Base-by-base conservation (phyloP, 768 basidiomycete species). In the Tylopilus vinaceipallidus region DNA sequence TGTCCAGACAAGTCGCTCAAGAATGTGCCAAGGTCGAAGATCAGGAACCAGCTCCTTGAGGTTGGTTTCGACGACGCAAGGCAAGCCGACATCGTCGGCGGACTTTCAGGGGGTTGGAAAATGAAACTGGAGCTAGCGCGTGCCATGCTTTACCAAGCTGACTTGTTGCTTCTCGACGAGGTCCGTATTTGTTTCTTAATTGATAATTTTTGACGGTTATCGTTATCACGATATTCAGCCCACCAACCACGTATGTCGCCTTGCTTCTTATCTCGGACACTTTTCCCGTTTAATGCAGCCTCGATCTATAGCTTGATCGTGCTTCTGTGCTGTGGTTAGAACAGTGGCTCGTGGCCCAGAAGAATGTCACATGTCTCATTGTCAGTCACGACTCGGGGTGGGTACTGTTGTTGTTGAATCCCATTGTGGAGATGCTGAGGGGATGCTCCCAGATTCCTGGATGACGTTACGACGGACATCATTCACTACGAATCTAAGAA, bases 401-500 rank as follows among this genome's bases (percentile, higher is more conserved):
- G 54, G 84, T 71, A n/a, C n/a, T 26, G 36, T 32, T 52, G 27
- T 43, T 42, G 32, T 36, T 52, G 23, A 29, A 6, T 40, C 40
- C 39, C 39, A 30, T 8, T 53, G 41, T 50, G 52, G 42, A 54
- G 42, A 40, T 12, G 32, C 41, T 44, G 43, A 53, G 37, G 32
- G 52, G 12, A 16, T n/a, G 37, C 19, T 22, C 38, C 17, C 46
- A 91, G 88, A 50, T 98, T 98, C 75, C 76, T 98, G 61, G 95
- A 98, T 73, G 86, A 88, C 70, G 84, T 97, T 47, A 95, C 94
- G 50, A 91, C 95, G 56, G 94, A 98, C 71, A 92, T 98, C 62
- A 93, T 98, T 55, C 95, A 97, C 75, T 98, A 97, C 73, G 94
- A 97, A 74, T 73, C 74, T 47, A 98, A 98, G 76, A 95, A 94